These are phyloP conservation scores for Phanerochaete sordida DNA, from an alignment of 768 basidiomycete genomes.

Conservation along the genomic window DNA sequence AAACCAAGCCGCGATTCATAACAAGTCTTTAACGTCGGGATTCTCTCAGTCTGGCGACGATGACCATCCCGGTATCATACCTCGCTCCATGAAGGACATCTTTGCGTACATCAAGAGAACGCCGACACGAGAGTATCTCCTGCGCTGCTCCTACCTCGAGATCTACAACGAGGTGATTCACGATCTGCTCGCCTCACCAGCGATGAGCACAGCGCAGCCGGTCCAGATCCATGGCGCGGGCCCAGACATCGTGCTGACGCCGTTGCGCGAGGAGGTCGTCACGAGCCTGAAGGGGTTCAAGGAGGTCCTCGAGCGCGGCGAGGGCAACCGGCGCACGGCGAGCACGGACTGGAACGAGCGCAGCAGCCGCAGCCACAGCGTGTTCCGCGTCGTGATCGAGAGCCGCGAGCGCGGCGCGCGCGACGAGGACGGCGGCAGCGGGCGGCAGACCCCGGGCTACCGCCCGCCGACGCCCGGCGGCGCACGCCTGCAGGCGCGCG, in stretches of 20 bases:
- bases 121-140: slow-evolving; percentile 82
- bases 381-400: slow-evolving; percentile 91
- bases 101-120: slow-evolving; percentile 80
- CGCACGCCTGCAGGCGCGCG: slow-evolving; percentile 68
- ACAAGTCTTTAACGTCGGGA: not conserved
- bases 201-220: slow-evolving; percentile 45
- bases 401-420: slow-evolving; percentile 61
- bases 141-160: slow-evolving; percentile 94
- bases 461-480: slow-evolving; percentile 54
- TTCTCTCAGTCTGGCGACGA: slow-evolving; percentile 60
- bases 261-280: slow-evolving; percentile 91
- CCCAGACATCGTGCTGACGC: slow-evolving; percentile 62
- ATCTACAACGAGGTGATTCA: slow-evolving; percentile 94
- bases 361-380: slow-evolving; percentile 91
- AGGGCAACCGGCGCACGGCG: slow-evolving; percentile 84
- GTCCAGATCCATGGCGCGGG: slow-evolving; percentile 73
- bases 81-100: slow-evolving; percentile 88
- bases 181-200: slow-evolving; percentile 78
- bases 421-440: slow-evolving; percentile 46
- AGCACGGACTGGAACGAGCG: slow-evolving; percentile 99
- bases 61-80: slow-evolving; percentile 90
- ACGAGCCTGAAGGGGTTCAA: slow-evolving; percentile 83
- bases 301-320: slow-evolving; percentile 82
- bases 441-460: slow-evolving; percentile 50
- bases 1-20: not conserved